Evolutionary conservation across 2,329 filamentous ascomycete species (phyloP).

Genomic region (Calonectria pseudoreteaudii): DNA sequence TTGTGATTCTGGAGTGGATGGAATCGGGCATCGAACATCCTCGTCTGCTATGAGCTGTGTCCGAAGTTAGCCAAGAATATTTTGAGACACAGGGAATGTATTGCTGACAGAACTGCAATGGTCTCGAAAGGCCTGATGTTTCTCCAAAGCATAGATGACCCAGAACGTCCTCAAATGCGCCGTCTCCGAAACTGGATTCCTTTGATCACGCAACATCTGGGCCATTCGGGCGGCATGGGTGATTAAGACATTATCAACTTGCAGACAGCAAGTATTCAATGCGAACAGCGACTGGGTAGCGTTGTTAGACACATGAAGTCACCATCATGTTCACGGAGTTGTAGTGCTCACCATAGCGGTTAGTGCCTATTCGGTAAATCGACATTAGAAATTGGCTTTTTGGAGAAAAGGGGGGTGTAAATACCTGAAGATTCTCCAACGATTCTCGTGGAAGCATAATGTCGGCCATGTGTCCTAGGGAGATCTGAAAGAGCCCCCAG

Average conservation of each 20-base stretch:
- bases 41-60: slow-evolving; percentile 45
- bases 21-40: slow-evolving; percentile 52
- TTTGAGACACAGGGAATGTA: not conserved
- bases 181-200: slow-evolving; percentile 28
- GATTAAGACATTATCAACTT: slow-evolving; percentile 47
- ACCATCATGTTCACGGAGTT: not conserved
- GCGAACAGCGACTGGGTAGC: slow-evolving; percentile 49
- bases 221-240: slow-evolving; percentile 51
- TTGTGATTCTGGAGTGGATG: slow-evolving; percentile 45
- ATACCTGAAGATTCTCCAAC: not conserved
- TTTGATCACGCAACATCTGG: slow-evolving; percentile 46
- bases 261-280: slow-evolving; percentile 47
- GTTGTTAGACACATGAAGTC: not conserved
- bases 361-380: not conserved
- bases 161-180: slow-evolving; percentile 48
- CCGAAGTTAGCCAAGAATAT: not conserved
- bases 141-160: slow-evolving; percentile 55
- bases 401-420: no score
- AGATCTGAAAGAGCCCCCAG: slow-evolving; percentile 36
- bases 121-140: slow-evolving; percentile 38
- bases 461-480: slow-evolving; percentile 33
- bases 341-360: not conserved
- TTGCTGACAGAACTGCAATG: not conserved
- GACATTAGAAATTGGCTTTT: not conserved
- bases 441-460: slow-evolving; percentile 21